Evolutionary conservation across 345 rosid species (phyloP), one percentile per base, ranked within the genome.

Genomic region (Brassica cretica): DNA sequence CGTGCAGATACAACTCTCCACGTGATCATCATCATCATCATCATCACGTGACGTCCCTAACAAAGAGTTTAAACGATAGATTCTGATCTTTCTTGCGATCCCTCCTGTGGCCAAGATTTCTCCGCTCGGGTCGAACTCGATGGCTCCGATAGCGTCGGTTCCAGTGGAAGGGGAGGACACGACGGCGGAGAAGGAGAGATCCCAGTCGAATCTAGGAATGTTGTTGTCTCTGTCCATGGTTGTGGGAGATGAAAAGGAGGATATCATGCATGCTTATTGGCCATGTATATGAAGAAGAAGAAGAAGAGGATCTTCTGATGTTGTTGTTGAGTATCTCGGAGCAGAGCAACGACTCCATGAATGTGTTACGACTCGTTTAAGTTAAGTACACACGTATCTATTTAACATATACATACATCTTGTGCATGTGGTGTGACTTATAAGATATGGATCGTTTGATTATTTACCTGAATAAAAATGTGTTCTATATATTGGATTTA

Each of bases 81-180:
- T 61, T 80, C 98, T 77, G 75, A 94, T 90, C 78, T 90, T 94
- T 64, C 97, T 80, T 0, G 96, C 93, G 5, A 94, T 94, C 18
- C 98, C 98, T 4, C 92, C 98, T 0, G 98, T 94, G 39, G 93
- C 98, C 1, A 94, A 1, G 76, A 87, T 32, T 2, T 75, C 78
- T 49, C 85, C 85, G 6, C 84, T 77, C 0, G 86, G 89, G 78
- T 94, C 98, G 77, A 87, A 87, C 63, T 94, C 97, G 72, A 90
- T 86, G 30, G 85, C 88, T 19, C 97, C 96, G 12, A 94, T 84
- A 18, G 86, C 83, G 70, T 94, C 97, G 4, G 98, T 85, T 53
- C 68, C 64, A 64, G 27, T 35, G 71, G 73, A 14, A 15, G 53
- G 35, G 1, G 97, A 59, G 21, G 92, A 87, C 71, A 89, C 84